Evolutionary conservation across 2,329 filamentous ascomycete genomes (phyloP), one percentile per base, ranked within the genome.

Genomic region (Exophiala sp.): DNA sequence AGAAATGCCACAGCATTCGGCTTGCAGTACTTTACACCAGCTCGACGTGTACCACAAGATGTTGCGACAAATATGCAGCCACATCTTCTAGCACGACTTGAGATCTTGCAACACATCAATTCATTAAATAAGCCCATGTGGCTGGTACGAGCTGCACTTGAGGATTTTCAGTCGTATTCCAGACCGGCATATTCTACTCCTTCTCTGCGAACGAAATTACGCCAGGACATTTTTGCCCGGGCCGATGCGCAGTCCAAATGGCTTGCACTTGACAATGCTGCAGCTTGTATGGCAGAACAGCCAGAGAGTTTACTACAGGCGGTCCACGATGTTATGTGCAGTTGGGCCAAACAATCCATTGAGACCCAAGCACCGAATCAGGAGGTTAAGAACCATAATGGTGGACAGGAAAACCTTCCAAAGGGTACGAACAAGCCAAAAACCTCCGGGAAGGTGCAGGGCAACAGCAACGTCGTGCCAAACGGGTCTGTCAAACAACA

Each of bases 161-260:
- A 63, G 21, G 57, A 63, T 32, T 60, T 63, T 39, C 53, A 60
- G 21, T 52, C 54, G 9, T 63, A 64, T 41, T 51, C 56, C 33
- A 57, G 57, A 42, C 57, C 61, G 10, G 59, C 62, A 8, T 64
- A 59, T 42, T 47, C 56, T 8, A 55, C 51, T 9, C 50, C 52
- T 14, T 55, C 52, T 8, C 35, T 64, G 11, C 50, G 53, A n/a
- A 35, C 41, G 3, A 60, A 62, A 40, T 32, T 64, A 14, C 55
- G 55, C 39, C 46, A 60, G 29, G 55, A 57, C 18, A 54, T 64
- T n/a, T 64, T 62, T 35, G 35, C 55, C 11, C 50, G 41, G 2
- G 29, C 52, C 10, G 54, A 59, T 6, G 32, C 44, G 8, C 41
- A 43, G 10, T 52, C 41, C 12, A 53, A 54, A 29, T 64, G 62